Conservation (phyloP, 2,329 filamentous ascomycete species). For the Fusarium agapanthi region DNA sequence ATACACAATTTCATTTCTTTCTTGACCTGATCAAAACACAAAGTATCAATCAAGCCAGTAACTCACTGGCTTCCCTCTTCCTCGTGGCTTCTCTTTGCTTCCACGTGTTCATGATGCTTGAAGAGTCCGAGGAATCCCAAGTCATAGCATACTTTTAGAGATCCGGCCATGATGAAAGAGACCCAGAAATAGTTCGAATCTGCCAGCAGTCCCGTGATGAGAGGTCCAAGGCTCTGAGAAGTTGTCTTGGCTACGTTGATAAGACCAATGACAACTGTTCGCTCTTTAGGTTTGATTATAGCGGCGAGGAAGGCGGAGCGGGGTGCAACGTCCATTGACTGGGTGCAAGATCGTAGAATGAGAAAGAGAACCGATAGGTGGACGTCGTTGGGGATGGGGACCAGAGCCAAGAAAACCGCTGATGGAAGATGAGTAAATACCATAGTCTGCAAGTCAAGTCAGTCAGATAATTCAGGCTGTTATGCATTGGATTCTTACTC, state of each 20-base stretch:
- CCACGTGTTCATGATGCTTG: slow-evolving; percentile 29
- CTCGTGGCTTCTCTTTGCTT: not conserved
- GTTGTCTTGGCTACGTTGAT: slow-evolving; percentile 75
- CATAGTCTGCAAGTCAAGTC: slow-evolving; percentile 65
- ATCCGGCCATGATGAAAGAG: slow-evolving; percentile 69
- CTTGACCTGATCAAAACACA: not conserved
- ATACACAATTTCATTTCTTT: not conserved
- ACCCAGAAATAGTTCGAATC: slow-evolving; percentile 66
- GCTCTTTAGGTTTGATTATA: slow-evolving; percentile 69
- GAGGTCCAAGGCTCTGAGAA: slow-evolving; percentile 68
- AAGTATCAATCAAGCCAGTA: too few relatives aligned
- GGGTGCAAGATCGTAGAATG: slow-evolving; percentile 67
- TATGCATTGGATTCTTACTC: slow-evolving; percentile 54
- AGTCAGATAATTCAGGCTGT: not conserved
- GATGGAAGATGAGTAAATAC: slow-evolving; percentile 79
- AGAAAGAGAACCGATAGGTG: slow-evolving; percentile 67
- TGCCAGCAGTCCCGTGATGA: slow-evolving; percentile 71
- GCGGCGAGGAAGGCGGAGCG: slow-evolving; percentile 75
- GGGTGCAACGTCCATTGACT: slow-evolving; percentile 76
- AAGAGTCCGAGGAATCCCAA: slow-evolving; percentile 59
- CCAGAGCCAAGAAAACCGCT: slow-evolving; percentile 69
- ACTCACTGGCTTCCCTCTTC: not conserved
- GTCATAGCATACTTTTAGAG: slow-evolving; percentile 69
- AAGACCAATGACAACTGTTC: slow-evolving; percentile 76
- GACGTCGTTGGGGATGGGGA: slow-evolving; percentile 64